Percentiles rank a stretch among this genome's conserved stretches.
Conservation (phyloP, 352 stramenopile genomes). For the Phytophthora quininea region DNA sequence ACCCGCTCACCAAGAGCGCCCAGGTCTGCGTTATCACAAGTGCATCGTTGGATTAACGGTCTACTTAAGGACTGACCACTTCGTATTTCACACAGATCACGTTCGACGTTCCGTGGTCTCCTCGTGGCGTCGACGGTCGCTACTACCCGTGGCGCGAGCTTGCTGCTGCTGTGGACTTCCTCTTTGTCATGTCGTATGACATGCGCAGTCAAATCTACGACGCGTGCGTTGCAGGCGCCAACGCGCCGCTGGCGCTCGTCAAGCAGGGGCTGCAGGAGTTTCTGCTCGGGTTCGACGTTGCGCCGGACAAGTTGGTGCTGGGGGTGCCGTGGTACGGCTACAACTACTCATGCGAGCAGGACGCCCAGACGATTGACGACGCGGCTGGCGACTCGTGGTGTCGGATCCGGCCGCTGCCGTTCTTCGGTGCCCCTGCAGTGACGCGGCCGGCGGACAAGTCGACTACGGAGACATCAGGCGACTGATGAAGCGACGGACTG, state of each 20-base stretch:
- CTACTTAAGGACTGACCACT: constrained; percentile 3
- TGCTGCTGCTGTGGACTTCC: constrained; percentile 69
- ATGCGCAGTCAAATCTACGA: constrained; percentile 93
- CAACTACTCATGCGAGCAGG: constrained; percentile 68
- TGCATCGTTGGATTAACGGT: no score
- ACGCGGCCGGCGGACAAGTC: constrained; percentile 68
- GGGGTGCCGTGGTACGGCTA: constrained; percentile 94
- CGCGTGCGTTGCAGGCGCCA: constrained; percentile 85
- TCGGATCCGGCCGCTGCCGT: constrained; percentile 41
- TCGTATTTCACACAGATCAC: constrained; percentile 53
- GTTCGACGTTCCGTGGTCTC: constrained; percentile 84
- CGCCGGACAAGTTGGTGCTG: constrained; percentile 83
- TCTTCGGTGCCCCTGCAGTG: constrained; percentile 80
- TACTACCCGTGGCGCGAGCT: constrained; percentile 86
- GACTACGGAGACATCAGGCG: constrained; percentile 60
- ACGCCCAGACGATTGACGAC: constrained; percentile 18
- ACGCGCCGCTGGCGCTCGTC: constrained; percentile 79
- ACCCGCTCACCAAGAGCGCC: constrained; percentile 62
- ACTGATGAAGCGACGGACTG: constrained; percentile 38
- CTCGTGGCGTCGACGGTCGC: constrained; percentile 75
- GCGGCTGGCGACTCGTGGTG: constrained; percentile 13
- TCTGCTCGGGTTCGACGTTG: constrained; percentile 60
- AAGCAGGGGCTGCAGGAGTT: constrained; percentile 82
- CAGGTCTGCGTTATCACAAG: constrained; percentile 43
- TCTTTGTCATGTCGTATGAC: constrained; percentile 95